phyloP scores from a whole-genome alignment of 805 yeast genomes.

The Candida manassasensis region DNA sequence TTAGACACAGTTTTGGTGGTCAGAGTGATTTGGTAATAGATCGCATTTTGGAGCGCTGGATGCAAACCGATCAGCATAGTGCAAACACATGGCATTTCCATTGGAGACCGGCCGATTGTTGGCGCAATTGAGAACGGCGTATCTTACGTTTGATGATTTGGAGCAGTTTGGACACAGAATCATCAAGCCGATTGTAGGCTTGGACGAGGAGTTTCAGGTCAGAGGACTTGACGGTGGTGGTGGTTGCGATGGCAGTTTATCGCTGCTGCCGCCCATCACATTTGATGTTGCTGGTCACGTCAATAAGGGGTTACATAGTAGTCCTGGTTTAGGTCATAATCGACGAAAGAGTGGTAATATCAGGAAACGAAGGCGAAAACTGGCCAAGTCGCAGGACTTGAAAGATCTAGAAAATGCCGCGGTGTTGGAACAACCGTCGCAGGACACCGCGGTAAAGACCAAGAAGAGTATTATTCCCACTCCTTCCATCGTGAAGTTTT shows the following conservation, averaged over 20 bases:
- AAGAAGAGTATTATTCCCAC: slow-evolving; percentile 5
- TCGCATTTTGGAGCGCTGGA: no score
- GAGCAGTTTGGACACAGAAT: slow-evolving; percentile 19
- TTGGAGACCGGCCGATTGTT: slow-evolving; percentile 26
- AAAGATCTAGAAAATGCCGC: slow-evolving; percentile 2
- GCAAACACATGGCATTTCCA: slow-evolving; percentile 33
- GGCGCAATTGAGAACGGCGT: slow-evolving; percentile 25
- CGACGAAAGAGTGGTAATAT: slow-evolving; percentile 1
- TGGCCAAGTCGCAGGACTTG: not conserved
- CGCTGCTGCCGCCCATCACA: slow-evolving; percentile 27
- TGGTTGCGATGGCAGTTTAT: not conserved
- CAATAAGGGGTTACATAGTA: slow-evolving; percentile 12
- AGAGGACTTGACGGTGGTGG: not conserved
- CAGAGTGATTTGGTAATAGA: no score
- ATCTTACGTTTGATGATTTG: slow-evolving; percentile 19
- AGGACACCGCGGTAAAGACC: not conserved
- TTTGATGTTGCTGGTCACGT: slow-evolving; percentile 21
- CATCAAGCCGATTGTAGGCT: slow-evolving; percentile 14
- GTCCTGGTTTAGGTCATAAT: not conserved
- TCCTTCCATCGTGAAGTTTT: slow-evolving; percentile 7
- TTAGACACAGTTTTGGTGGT: no score
- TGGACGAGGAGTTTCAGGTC: slow-evolving; percentile 6
- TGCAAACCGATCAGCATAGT: no score
- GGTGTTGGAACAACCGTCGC: slow-evolving; percentile 2
- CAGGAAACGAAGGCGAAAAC: not conserved